Percentiles rank a stretch among this genome's conserved stretches.
Conservation (phyloP, 495 filamentous ascomycete genomes). For the Hypoxylon subgilvum region DNA sequence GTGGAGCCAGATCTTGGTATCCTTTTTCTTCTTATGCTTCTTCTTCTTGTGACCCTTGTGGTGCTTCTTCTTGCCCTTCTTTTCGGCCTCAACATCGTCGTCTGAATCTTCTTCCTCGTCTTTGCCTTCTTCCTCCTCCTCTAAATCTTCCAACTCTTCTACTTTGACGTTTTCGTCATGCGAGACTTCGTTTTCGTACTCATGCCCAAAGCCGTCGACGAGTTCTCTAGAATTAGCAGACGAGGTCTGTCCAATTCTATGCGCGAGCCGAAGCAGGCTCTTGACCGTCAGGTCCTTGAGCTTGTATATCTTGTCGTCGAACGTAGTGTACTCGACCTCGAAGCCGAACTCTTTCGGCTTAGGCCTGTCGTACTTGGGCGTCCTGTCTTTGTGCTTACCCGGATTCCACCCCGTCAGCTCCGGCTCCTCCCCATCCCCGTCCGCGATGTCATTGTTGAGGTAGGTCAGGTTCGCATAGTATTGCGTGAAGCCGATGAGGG, state of each 20-base stretch:
- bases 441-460: constrained; percentile 71
- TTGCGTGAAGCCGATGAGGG: constrained; percentile 79
- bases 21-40: constrained; percentile 54
- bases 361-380: constrained; percentile 53
- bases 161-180: constrained; percentile 33
- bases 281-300: constrained; percentile 85
- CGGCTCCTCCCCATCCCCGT: constrained; percentile 27
- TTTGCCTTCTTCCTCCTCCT: constrained; percentile 42
- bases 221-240: not conserved
- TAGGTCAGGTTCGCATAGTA: constrained; percentile 91
- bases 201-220: constrained; percentile 11
- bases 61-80: constrained; percentile 43
- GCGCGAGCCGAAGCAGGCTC: constrained; percentile 78
- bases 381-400: constrained; percentile 65
- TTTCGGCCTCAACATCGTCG: constrained; percentile 35
- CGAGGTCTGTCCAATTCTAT: constrained; percentile 67
- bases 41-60: constrained; percentile 50
- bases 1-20: constrained; percentile 70
- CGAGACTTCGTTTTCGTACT: constrained; percentile 22
- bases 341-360: constrained; percentile 70
- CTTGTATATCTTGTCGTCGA: constrained; percentile 72
- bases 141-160: constrained; percentile 25
- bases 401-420: constrained; percentile 50
- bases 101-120: constrained; percentile 32
- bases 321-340: constrained; percentile 86